phyloP scores from a whole-genome alignment of 768 basidiomycete genomes.

The Fistulinella prunicolor region DNA sequence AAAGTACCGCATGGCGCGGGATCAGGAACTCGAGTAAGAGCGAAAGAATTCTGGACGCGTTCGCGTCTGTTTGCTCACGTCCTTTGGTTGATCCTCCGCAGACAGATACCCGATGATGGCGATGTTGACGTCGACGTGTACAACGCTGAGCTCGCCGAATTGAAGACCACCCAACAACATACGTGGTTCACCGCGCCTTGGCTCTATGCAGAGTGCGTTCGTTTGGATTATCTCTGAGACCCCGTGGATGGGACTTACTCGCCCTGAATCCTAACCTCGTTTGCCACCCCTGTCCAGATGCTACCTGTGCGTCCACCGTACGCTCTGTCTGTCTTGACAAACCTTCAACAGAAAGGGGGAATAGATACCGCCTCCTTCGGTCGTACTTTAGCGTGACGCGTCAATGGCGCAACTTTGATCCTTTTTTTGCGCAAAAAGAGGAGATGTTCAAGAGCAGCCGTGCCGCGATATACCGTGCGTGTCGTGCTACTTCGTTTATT shows the following conservation, averaged over 20 bases:
- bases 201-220: constrained; percentile 88
- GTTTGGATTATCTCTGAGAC: neutral
- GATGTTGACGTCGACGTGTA: constrained; percentile 69
- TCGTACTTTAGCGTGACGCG: constrained; percentile 64
- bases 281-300: constrained; percentile 43
- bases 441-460: constrained; percentile 79
- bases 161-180: constrained; percentile 46
- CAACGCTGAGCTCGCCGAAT: constrained; percentile 63
- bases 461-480: constrained; percentile 72
- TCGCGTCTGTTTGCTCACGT: neutral
- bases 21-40: constrained; percentile 64
- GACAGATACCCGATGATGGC: constrained; percentile 72
- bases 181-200: constrained; percentile 94
- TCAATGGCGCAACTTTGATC: constrained; percentile 77
- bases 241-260: neutral
- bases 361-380: constrained; percentile 80
- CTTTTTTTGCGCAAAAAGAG: constrained; percentile 77
- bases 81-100: constrained; percentile 28
- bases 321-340: neutral
- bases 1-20: constrained; percentile 87
- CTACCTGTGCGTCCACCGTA: constrained; percentile 65
- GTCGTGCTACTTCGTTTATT: neutral
- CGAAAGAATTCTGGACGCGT: neutral
- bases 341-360: neutral
- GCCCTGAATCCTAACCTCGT: neutral